Evolutionary conservation across 129 eudicot genomes (phyloP).

Genomic region (Centella asiatica): DNA sequence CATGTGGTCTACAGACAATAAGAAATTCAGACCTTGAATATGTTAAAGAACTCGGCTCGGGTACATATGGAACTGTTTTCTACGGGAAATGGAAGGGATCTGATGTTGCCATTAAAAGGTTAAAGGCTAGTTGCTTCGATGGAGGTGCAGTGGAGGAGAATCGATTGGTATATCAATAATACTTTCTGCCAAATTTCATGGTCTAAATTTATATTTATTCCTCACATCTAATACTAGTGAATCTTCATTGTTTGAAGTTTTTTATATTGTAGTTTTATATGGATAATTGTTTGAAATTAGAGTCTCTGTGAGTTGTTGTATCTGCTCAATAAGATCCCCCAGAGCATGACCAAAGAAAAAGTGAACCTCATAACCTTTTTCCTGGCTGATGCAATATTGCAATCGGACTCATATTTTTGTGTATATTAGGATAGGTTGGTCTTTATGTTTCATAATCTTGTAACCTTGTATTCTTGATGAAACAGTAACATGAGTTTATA

Average conservation of each 20-base stretch:
- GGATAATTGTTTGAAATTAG: not conserved
- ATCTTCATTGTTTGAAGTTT: not conserved
- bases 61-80: conserved; percentile 32
- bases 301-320: not conserved
- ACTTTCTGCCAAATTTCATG: not conserved
- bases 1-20: conserved; percentile 18
- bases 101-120: conserved; percentile 33
- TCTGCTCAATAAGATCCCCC: not conserved
- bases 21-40: conserved; percentile 29
- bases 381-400: not conserved
- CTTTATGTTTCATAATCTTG: not conserved
- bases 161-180: conserved; percentile 17
- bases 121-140: conserved; percentile 19
- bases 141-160: conserved; percentile 26
- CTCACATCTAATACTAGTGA: not conserved
- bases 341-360: not conserved
- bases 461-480: not conserved
- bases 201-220: not conserved
- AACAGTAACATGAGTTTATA: not conserved
- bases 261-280: not conserved
- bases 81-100: conserved; percentile 39
- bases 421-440: not conserved
- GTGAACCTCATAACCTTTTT: not conserved
- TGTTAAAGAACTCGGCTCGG: conserved; percentile 32
- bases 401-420: not conserved